A percentile compares a stretch with the other conserved stretches of the same genome.
Conservation (phyloP, 2,329 filamentous ascomycete species). For the Colletotrichum coccodes region DNA sequence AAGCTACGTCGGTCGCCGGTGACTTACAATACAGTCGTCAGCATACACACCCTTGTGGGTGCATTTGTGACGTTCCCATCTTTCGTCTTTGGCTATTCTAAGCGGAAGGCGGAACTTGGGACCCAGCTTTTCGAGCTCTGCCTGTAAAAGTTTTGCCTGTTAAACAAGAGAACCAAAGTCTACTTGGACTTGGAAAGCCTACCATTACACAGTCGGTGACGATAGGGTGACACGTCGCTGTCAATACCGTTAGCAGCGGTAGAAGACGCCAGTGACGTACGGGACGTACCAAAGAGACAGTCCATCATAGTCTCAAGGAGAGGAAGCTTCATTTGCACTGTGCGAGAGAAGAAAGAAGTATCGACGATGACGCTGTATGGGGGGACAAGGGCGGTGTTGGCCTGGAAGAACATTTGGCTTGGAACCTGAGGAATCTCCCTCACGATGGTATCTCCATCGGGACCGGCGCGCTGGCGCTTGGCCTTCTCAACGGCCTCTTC, state of each 20-base stretch:
- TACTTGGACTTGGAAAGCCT: background rate
- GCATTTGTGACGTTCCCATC: conserved; percentile 87
- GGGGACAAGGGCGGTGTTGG: conserved; percentile 87
- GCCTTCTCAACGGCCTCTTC: conserved; percentile 64
- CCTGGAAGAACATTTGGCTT: conserved; percentile 86
- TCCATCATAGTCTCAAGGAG: conserved; percentile 93
- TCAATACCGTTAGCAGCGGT: background rate
- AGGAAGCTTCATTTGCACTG: conserved; percentile 89
- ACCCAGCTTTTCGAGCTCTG: conserved; percentile 44
- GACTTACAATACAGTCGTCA: conserved; percentile 51
- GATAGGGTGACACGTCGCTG: conserved; percentile 86
- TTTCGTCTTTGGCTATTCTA: conserved; percentile 86
- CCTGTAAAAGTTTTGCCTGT: background rate
- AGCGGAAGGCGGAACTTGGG: conserved; percentile 89
- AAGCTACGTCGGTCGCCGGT: background rate
- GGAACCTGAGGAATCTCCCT: conserved; percentile 76
- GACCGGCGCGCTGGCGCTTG: conserved; percentile 64
- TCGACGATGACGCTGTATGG: conserved; percentile 85
- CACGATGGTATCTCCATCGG: conserved; percentile 67
- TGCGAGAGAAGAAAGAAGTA: conserved; percentile 59
- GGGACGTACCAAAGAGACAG: conserved; percentile 70
- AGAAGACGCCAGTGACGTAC: background rate
- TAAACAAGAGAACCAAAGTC: background rate
- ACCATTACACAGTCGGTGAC: conserved; percentile 72
- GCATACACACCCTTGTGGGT: conserved; percentile 89